Conservation (phyloP, 768 basidiomycete species). For the Leccinum ochraceum region DNA sequence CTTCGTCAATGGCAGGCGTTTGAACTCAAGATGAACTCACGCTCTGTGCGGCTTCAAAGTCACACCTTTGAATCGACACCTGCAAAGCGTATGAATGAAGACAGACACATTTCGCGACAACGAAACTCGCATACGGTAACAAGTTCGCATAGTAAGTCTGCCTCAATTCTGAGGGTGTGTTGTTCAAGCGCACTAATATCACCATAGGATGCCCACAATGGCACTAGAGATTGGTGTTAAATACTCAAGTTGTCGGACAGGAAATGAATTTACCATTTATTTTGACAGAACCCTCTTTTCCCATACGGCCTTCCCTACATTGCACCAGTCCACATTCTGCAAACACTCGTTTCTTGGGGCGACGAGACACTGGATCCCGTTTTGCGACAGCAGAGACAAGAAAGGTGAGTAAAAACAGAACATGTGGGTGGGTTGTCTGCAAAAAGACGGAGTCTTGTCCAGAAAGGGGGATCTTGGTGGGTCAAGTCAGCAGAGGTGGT, state of each 20-base stretch:
- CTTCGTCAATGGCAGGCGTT: background rate
- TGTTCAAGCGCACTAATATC: slow-evolving; percentile 52
- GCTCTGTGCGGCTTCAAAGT: slow-evolving; percentile 62
- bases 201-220: slow-evolving; percentile 51
- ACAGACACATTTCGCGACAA: background rate
- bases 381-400: slow-evolving; percentile 67
- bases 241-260: background rate
- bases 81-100: slow-evolving; percentile 23
- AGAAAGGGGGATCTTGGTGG: slow-evolving; percentile 30
- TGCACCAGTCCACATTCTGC: slow-evolving; percentile 57
- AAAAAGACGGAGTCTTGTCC: slow-evolving; percentile 49
- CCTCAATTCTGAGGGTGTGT: slow-evolving; percentile 60
- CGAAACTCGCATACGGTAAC: slow-evolving; percentile 48
- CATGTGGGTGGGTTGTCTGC: slow-evolving; percentile 66
- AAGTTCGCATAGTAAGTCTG: slow-evolving; percentile 72
- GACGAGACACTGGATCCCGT: slow-evolving; percentile 71
- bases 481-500: background rate
- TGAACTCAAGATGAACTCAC: slow-evolving; percentile 34
- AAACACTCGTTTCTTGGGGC: slow-evolving; percentile 72
- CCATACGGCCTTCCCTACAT: slow-evolving; percentile 46
- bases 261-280: slow-evolving; percentile 15
- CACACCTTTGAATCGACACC: slow-evolving; percentile 68
- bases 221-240: slow-evolving; percentile 39
- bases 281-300: slow-evolving; percentile 20
- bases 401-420: slow-evolving; percentile 64